Conservation (phyloP, 2,329 filamentous ascomycete genomes). For the Drechslerella dactyloides region DNA sequence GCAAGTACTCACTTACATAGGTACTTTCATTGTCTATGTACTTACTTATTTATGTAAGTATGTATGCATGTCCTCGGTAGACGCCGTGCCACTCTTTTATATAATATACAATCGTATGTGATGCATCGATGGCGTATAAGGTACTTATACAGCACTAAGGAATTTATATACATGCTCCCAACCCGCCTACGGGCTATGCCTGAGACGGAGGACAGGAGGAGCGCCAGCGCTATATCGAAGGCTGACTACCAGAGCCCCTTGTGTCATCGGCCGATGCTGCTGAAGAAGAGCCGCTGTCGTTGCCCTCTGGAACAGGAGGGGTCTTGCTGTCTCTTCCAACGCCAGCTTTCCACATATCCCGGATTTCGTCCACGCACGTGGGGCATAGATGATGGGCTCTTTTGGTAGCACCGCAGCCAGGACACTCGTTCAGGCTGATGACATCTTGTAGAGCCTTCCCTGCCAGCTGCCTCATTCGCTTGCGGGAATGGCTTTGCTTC, state of each 20-base stretch:
- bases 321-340: constrained; percentile 14
- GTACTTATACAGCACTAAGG: no score
- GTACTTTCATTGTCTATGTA: no score
- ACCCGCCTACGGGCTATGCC: no score
- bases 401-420: constrained; percentile 85
- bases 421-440: constrained; percentile 83
- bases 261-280: not conserved
- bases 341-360: constrained; percentile 60
- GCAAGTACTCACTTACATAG: not conserved
- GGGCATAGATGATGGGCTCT: constrained; percentile 87
- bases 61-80: constrained; percentile 2
- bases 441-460: constrained; percentile 94
- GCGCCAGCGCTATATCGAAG: not conserved
- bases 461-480: constrained; percentile 88
- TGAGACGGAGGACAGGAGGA: not conserved
- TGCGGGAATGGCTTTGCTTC: constrained; percentile 97
- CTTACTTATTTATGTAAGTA: not conserved
- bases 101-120: no score
- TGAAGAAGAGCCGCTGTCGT: not conserved
- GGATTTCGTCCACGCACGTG: constrained; percentile 74
- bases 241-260: not conserved
- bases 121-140: no score
- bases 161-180: no score
- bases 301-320: not conserved
- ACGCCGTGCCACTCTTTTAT: no score